phyloP scores from a whole-genome alignment of 768 basidiomycete genomes.

The Pulveroboletus ravenelii region DNA sequence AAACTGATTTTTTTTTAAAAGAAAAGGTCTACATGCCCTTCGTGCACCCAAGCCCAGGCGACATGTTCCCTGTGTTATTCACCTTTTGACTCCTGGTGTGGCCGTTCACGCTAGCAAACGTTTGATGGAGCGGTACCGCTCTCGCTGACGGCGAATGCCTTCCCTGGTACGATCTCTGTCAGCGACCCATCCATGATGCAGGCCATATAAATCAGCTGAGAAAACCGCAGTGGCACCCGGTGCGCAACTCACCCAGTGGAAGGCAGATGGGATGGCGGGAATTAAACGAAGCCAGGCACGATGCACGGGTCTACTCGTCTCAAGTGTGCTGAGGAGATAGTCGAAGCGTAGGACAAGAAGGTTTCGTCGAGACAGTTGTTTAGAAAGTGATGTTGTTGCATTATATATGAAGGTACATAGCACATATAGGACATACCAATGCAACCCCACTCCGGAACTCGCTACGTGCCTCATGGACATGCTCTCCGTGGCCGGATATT shows the following conservation, averaged over 20 bases:
- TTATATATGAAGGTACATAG: too few relatives aligned
- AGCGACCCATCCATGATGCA: neutral
- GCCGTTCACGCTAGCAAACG: conserved; percentile 10
- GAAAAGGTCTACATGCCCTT: too few relatives aligned
- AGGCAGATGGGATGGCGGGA: conserved; percentile 18
- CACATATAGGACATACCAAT: too few relatives aligned
- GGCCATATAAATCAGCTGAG: too few relatives aligned
- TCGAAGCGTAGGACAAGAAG: neutral
- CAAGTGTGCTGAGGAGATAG: conserved; percentile 17
- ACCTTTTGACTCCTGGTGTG: too few relatives aligned
- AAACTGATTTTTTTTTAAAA: too few relatives aligned
- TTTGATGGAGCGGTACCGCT: conserved; percentile 15
- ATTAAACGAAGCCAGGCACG: neutral
- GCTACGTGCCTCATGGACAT: too few relatives aligned
- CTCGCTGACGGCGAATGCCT: conserved; percentile 4
- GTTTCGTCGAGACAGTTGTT: conserved; percentile 20
- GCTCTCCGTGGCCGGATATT: too few relatives aligned
- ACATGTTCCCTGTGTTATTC: too few relatives aligned
- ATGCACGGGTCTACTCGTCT: conserved; percentile 16
- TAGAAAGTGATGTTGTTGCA: conserved; percentile 2
- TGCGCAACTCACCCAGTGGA: conserved; percentile 1
- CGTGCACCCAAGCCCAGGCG: too few relatives aligned
- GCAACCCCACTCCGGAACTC: too few relatives aligned
- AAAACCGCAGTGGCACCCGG: too few relatives aligned
- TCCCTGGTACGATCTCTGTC: conserved; percentile 12